These are phyloP conservation scores for Tuber calosporum DNA, from an alignment of 495 filamentous ascomycete genomes.

Conservation along the genomic window DNA sequence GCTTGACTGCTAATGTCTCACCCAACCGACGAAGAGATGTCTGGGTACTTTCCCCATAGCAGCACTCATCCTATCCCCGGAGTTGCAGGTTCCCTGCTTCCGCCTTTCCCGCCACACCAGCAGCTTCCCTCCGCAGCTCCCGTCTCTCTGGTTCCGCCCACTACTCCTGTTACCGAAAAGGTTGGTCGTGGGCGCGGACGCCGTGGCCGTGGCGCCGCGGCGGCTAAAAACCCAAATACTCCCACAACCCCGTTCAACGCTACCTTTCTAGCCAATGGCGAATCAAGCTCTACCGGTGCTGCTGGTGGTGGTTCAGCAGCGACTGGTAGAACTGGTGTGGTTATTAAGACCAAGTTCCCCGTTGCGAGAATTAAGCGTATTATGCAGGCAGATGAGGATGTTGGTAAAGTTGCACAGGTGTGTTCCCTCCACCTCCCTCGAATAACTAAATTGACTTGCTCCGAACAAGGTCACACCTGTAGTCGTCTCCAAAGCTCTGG, in stretches of 20 bases:
- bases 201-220: constrained; percentile 30
- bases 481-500: constrained; percentile 63
- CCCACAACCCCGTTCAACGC: constrained; percentile 17
- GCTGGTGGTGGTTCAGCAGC: constrained; percentile 20
- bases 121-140: constrained; percentile 21
- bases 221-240: constrained; percentile 29
- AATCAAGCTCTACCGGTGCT: constrained; percentile 23
- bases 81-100: background rate
- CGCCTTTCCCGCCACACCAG: constrained; percentile 17
- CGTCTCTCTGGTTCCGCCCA: constrained; percentile 28
- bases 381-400: constrained; percentile 99
- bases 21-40: constrained; percentile 2
- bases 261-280: constrained; percentile 3
- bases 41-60: background rate
- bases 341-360: constrained; percentile 92
- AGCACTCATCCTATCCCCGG: background rate
- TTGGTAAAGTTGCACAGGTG: constrained; percentile 97
- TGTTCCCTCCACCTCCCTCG: constrained; percentile 40
- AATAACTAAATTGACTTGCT: constrained; percentile 32
- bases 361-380: constrained; percentile 98
- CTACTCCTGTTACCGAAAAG: constrained; percentile 29
- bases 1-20: background rate
- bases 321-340: constrained; percentile 47
- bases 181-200: constrained; percentile 28
- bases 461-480: constrained; percentile 39